These are phyloP conservation scores for Candida parachauliodes DNA, from an alignment of 805 yeast species.

Conservation along the genomic window DNA sequence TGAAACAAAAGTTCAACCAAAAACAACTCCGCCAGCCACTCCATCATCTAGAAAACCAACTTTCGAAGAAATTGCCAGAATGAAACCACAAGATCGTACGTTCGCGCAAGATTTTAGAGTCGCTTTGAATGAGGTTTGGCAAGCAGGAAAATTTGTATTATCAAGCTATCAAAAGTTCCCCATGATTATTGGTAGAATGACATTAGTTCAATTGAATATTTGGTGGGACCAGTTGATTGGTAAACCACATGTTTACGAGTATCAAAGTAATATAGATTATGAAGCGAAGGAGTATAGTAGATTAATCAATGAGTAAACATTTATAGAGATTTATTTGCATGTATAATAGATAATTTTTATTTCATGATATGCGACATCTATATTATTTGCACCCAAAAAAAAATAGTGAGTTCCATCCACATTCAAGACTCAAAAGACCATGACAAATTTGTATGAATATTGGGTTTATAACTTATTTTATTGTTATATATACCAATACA, in stretches of 20 bases:
- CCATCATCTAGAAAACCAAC: not conserved
- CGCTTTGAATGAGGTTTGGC: constrained; percentile 50
- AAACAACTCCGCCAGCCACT: not conserved
- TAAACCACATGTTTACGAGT: constrained; percentile 22
- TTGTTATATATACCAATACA: not conserved
- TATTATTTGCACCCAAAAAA: not conserved
- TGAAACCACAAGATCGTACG: constrained; percentile 9
- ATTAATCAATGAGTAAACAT: constrained; percentile 6
- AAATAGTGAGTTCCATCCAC: not conserved
- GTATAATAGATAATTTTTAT: not conserved
- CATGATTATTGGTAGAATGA: constrained; percentile 47
- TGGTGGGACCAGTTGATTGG: constrained; percentile 80
- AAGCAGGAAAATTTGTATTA: constrained; percentile 62
- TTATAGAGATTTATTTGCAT: constrained; percentile 2
- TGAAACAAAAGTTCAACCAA: not conserved
- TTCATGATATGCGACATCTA: not conserved
- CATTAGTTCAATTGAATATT: constrained; percentile 45
- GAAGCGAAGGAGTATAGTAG: constrained; percentile 10
- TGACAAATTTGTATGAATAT: constrained; percentile 1
- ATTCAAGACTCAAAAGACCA: not conserved
- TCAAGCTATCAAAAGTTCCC: constrained; percentile 72
- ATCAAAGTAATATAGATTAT: constrained; percentile 10
- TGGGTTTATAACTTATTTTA: not conserved
- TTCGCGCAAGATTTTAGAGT: constrained; percentile 43
- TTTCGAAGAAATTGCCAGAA: constrained; percentile 5